These are phyloP conservation scores for Fragaria vesca DNA, from an alignment of 306 rosid species.

Conservation along the genomic window DNA sequence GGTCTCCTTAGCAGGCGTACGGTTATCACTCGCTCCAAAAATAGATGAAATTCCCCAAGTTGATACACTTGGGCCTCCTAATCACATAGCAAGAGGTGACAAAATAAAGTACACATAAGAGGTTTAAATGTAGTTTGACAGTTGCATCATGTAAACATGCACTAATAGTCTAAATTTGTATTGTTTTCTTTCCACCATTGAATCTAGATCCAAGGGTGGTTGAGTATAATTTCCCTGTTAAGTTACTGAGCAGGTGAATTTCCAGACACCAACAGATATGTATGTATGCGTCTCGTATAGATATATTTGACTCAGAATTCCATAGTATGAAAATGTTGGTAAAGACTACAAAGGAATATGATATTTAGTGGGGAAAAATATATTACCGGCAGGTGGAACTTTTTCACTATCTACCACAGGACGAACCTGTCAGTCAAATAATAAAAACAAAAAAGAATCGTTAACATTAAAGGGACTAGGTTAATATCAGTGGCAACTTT, in stretches of 20 bases:
- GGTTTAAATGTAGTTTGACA: not conserved
- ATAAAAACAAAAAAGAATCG: constrained; percentile 1
- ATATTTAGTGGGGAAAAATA: constrained; percentile 1
- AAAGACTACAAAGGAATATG: not conserved
- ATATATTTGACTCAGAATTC: not conserved
- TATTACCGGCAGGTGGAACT: constrained; percentile 62
- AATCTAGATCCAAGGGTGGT: not conserved
- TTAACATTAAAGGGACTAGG: constrained; percentile 18
- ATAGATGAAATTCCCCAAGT: constrained; percentile 95
- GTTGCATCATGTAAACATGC: not conserved
- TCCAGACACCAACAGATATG: not conserved
- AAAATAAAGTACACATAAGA: constrained; percentile 12
- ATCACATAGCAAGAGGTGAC: constrained; percentile 17
- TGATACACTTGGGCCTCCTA: constrained; percentile 63
- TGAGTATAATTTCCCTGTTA: not conserved
- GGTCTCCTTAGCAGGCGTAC: constrained; percentile 55
- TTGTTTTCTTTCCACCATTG: not conserved
- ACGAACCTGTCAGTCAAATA: constrained; percentile 57
- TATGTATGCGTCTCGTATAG: not conserved
- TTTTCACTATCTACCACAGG: constrained; percentile 67
- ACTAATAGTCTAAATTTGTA: not conserved
- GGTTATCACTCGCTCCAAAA: constrained; percentile 78
- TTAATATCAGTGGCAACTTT: not conserved
- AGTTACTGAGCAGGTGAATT: not conserved
- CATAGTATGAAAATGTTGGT: not conserved